phyloP scores from a whole-genome alignment of 73 alveolate genomes.

The Tetrahymena elliotti region DNA sequence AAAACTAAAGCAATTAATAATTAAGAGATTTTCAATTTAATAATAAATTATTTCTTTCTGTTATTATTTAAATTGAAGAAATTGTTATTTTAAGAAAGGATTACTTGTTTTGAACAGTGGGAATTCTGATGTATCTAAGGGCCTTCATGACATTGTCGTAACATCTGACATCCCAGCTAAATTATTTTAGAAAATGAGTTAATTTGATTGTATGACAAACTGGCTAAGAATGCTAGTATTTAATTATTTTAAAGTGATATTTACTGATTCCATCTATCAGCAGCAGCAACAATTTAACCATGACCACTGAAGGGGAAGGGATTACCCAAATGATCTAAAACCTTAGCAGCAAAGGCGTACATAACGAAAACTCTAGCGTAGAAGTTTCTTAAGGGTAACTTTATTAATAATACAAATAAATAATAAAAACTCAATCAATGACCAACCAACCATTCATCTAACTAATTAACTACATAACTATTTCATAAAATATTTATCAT shows the following conservation, averaged over 20 bases:
- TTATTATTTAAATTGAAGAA: not conserved
- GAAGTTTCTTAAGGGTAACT: constrained; percentile 41
- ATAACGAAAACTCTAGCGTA: constrained; percentile 45
- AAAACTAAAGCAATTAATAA: not conserved
- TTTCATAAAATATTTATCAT: too few relatives aligned
- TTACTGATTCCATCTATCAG: constrained; percentile 18
- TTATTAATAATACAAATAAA: not conserved
- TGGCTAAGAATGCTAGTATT: not conserved
- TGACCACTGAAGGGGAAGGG: constrained; percentile 37
- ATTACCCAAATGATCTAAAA: constrained; percentile 32
- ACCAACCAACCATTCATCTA: not conserved
- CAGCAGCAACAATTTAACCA: not conserved
- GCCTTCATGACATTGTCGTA: constrained; percentile 35
- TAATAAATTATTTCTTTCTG: too few relatives aligned
- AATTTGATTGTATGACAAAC: not conserved
- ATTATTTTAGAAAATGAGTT: not conserved
- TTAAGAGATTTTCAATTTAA: too few relatives aligned
- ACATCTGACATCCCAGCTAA: constrained; percentile 26
- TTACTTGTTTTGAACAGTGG: constrained; percentile 6
- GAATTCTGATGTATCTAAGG: constrained; percentile 4
- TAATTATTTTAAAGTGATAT: not conserved
- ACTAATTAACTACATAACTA: too few relatives aligned
- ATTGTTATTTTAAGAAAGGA: not conserved
- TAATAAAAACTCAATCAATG: not conserved
- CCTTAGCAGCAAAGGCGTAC: constrained; percentile 34